Base-by-base conservation (phyloP, 176 grass and related monocot species). In the Aegilops bicornis region DNA sequence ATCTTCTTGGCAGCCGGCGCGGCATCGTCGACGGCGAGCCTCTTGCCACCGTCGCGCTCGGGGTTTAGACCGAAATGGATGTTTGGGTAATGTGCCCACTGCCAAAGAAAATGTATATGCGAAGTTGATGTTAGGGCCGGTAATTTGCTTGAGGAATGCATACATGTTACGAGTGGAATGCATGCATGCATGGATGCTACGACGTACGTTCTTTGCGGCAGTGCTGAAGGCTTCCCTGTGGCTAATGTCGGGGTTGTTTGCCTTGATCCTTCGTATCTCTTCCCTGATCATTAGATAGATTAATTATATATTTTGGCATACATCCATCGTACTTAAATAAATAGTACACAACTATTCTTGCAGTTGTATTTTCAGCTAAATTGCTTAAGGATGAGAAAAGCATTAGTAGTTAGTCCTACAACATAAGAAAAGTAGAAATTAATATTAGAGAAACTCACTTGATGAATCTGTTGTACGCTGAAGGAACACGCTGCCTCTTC, bases 161-260 rank as follows among this genome's bases (percentile, higher is more conserved):
- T 39, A 40, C 39, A 40, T 40, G 9, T 40, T 40, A 36, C 31
- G 31, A 3, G 2, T 43, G 19, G 19, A 70, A 22, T 19, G 7
- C 7, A 69, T 72, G 71, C 71, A 74, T 76, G 73, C 13, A 52
- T 76, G 73, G 19, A 42, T 32, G 76, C 89, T 95, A 70, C 50
- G 50, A 54, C 73, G 27, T 86, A 98, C 96, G 69, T 98, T 98
- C 96, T 98, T 98, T 64, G 93, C 96, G 8, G 96, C 96, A 32
- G 96, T 90, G 54, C 96, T 98, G 90, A 98, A 98, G 72, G 96
- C 96, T 86, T 98, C 93, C 83, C 88, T 92, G 81, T 98, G 96
- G 86, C 86, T 98, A 63, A 98, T 98, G 67, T 96, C 92, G 10
- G 96, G 96, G 74, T 98, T 98, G 65, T 95, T 98, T 25, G 90